A percentile compares a stretch with the other conserved stretches of the same genome.
These are phyloP conservation scores for Trichoderma semiorbis DNA, from an alignment of 2,329 filamentous ascomycete genomes.

Conservation along the genomic window DNA sequence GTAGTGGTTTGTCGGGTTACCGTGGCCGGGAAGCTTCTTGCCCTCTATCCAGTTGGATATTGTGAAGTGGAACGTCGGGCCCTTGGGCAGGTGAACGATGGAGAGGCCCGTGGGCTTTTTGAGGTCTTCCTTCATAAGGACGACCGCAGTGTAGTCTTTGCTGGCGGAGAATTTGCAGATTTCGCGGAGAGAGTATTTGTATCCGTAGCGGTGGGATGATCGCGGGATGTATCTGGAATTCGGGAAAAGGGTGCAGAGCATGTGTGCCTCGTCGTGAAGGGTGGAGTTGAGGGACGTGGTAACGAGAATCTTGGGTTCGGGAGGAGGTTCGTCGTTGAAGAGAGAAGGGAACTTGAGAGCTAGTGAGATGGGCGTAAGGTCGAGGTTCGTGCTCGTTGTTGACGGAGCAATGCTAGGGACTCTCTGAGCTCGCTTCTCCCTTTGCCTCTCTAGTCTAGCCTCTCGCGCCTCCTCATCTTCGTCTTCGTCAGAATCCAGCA, in stretches of 20 bases:
- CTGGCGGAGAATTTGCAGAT: constrained; percentile 83
- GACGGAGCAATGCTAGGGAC: constrained; percentile 55
- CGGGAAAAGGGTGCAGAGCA: constrained; percentile 79
- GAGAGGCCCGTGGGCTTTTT: constrained; percentile 82
- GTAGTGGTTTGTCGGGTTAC: constrained; percentile 81
- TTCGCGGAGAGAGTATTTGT: constrained; percentile 90
- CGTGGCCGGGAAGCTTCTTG: constrained; percentile 83
- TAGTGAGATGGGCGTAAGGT: constrained; percentile 58
- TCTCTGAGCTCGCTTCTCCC: constrained; percentile 43
- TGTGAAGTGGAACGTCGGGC: constrained; percentile 89
- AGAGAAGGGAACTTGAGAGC: constrained; percentile 60
- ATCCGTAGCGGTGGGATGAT: constrained; percentile 74
- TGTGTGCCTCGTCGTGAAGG: constrained; percentile 76
- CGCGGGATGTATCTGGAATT: constrained; percentile 84
- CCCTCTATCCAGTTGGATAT: constrained; percentile 90
- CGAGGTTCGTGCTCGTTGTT: constrained; percentile 60
- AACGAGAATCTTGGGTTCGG: constrained; percentile 78
- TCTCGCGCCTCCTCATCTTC: constrained; percentile 48
- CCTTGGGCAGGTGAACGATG: constrained; percentile 76
- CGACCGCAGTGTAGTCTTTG: constrained; percentile 75
- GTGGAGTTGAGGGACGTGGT: constrained; percentile 89
- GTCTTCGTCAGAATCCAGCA: constrained; percentile 60
- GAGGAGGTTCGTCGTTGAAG: constrained; percentile 57
- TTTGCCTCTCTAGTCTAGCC: constrained; percentile 42
- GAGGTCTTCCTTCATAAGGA: constrained; percentile 83